Evolutionary conservation across 257 asterid species (phyloP), one percentile per base, ranked within the genome.

Genomic region (Coffea eugenioides): DNA sequence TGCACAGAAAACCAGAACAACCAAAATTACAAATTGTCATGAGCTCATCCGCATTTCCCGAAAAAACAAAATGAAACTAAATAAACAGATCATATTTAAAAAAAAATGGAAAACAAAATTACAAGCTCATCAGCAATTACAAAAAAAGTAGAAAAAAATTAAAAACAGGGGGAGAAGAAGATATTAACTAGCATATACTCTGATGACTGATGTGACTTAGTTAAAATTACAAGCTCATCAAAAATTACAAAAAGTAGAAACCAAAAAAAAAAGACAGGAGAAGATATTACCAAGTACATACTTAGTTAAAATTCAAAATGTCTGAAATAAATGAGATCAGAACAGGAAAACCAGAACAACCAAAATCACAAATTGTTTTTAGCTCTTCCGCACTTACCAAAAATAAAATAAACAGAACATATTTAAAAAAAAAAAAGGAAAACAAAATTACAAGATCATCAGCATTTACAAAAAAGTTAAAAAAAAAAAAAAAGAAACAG

Each of bases 91-190:
- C n/a, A 27, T 73, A 39, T 39, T 39, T 39, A 1, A 46, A 9
- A 46, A 6, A 46, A 1, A 46, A 36, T 23, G 51, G 54, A 49
- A 49, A 49, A 49, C 12, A 49, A 9, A 48, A 54, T 54, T 16
- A 23, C 36, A 27, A 74, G 77, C 49, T 74, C 52, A 52, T 56
- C 77, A 56, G n/a, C 77, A 51, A 8, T 65, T 73, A 27, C 66
- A n/a, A 6, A 46, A 46, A 46, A 9, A 27, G 51, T 46, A 46
- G 8, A 6, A 46, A 46, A 46, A 46, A 46, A 2, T 6, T 3
- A 9, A 46, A 6, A 46, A 39, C 8, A 36, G 54, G 54, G 4
- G 43, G 43, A 39, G 43, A 4, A 39, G 43, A 1, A 39, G 43
- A 39, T 39, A 39, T 39, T 39, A 39, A 39, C 43, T 39, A 39